A percentile compares a stretch with the other conserved stretches of the same genome.
Evolutionary conservation across 2,329 filamentous ascomycete species (phyloP).

Genomic region (Claviceps paspali): DNA sequence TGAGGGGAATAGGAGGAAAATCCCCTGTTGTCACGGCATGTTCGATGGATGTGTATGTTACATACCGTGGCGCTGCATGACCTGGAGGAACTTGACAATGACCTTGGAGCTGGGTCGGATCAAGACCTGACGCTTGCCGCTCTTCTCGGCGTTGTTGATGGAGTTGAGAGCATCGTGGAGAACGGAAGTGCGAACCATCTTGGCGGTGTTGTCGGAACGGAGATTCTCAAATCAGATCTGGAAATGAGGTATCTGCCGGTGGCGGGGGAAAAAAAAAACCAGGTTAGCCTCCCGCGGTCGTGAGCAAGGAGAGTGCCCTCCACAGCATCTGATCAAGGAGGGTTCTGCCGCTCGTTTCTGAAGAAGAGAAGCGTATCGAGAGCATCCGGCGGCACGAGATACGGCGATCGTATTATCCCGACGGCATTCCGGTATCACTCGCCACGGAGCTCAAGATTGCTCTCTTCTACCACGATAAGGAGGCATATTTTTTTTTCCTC

Average conservation of each 20-base stretch:
- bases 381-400: conserved; percentile 4
- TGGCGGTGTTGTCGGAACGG: conserved; percentile 45
- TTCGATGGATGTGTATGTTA: too few relatives aligned
- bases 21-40: neutral
- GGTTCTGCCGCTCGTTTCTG: conserved; percentile 57
- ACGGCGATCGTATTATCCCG: neutral
- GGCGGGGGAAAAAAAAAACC: conserved; percentile 10
- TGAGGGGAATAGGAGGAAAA: neutral
- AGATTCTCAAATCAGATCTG: conserved; percentile 65
- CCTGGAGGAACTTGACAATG: conserved; percentile 97
- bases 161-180: conserved; percentile 98
- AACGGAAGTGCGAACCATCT: conserved; percentile 98
- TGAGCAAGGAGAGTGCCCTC: conserved; percentile 59
- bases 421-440: conserved; percentile 9
- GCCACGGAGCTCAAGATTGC: conserved; percentile 35
- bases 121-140: conserved; percentile 97
- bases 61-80: conserved; percentile 99
- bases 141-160: conserved; percentile 99
- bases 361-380: conserved; percentile 49
- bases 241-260: conserved; percentile 51
- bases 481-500: conserved; percentile 26
- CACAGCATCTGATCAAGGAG: conserved; percentile 31
- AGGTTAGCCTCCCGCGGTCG: conserved; percentile 48
- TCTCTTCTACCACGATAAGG: conserved; percentile 42
- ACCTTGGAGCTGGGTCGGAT: conserved; percentile 99